Evolutionary conservation across 768 basidiomycete species (phyloP).

Genomic region (Pleurotus cornucopiae): DNA sequence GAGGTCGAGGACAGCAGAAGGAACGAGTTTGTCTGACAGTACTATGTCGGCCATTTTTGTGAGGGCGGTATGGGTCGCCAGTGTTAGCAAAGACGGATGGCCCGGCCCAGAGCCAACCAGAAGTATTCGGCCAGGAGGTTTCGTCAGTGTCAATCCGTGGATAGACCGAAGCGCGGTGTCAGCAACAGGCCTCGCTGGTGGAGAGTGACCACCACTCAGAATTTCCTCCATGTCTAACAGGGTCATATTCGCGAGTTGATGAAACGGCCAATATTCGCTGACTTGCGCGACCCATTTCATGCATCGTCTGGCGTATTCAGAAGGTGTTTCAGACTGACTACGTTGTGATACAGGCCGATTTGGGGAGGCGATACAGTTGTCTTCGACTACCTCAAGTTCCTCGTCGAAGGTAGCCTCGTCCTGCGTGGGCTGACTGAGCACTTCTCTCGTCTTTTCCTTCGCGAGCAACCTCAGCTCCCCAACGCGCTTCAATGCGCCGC

Average conservation of each 20-base stretch:
- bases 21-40: conserved; percentile 95
- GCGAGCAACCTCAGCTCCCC: conserved; percentile 64
- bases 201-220: conserved; percentile 35
- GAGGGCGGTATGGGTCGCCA: conserved; percentile 79
- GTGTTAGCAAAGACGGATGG: conserved; percentile 86
- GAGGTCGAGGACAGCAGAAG: conserved; percentile 77
- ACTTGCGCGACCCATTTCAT: conserved; percentile 95
- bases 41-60: conserved; percentile 82
- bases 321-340: conserved; percentile 27
- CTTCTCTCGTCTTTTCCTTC: conserved; percentile 24
- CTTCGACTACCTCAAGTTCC: conserved; percentile 48
- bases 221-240: conserved; percentile 64
- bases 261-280: conserved; percentile 93
- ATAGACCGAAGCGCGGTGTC: not conserved
- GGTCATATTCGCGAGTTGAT: conserved; percentile 67
- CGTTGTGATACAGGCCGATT: conserved; percentile 66
- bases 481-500: conserved; percentile 69
- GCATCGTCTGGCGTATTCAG: conserved; percentile 53
- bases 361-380: conserved; percentile 51
- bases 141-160: conserved; percentile 30
- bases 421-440: conserved; percentile 10
- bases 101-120: conserved; percentile 96
- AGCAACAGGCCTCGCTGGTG: conserved; percentile 1
- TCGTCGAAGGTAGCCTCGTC: conserved; percentile 17
- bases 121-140: conserved; percentile 64